Evolutionary conservation across 2,329 filamentous ascomycete species (phyloP).

Genomic region (Karstenula rhodostoma): DNA sequence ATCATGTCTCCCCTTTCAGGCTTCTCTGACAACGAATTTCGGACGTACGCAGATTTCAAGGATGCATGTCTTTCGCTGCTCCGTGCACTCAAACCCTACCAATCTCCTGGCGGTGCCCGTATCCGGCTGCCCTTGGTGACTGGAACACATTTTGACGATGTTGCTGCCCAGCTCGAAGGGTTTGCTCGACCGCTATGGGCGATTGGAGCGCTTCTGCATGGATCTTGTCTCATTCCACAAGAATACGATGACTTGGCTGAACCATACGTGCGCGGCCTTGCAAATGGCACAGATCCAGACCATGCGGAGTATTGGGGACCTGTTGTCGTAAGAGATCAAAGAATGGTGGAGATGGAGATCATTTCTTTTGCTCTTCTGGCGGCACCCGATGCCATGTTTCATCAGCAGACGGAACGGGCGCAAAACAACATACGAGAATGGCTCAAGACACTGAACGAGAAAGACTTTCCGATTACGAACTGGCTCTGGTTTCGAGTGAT

Average conservation of each 20-base stretch:
- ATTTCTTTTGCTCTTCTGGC: constrained; percentile 59
- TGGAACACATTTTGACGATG: constrained; percentile 47
- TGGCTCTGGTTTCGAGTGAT: constrained; percentile 64
- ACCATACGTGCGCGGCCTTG: constrained; percentile 41
- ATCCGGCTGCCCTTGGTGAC: constrained; percentile 41
- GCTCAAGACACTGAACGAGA: constrained; percentile 55
- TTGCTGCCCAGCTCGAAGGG: constrained; percentile 46
- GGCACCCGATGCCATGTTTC: constrained; percentile 52
- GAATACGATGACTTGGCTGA: constrained; percentile 31
- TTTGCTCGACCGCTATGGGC: constrained; percentile 46
- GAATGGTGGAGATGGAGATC: constrained; percentile 65
- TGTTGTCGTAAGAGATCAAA: constrained; percentile 57
- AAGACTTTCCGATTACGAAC: constrained; percentile 58
- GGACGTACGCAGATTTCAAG: constrained; percentile 35
- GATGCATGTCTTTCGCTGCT: constrained; percentile 34
- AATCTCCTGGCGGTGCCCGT: constrained; percentile 41
- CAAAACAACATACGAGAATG: constrained; percentile 52
- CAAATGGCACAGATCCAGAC: constrained; percentile 45
- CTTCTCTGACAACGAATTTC: constrained; percentile 42
- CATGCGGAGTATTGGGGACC: constrained; percentile 58
- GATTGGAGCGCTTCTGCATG: constrained; percentile 40
- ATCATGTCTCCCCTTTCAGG: constrained; percentile 37
- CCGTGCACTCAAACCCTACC: constrained; percentile 37
- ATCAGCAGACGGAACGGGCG: constrained; percentile 34
- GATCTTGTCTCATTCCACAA: constrained; percentile 17